These are phyloP conservation scores for Coemansia sp. DNA, from an alignment of 192 early-diverging fungal species.

Conservation along the genomic window DNA sequence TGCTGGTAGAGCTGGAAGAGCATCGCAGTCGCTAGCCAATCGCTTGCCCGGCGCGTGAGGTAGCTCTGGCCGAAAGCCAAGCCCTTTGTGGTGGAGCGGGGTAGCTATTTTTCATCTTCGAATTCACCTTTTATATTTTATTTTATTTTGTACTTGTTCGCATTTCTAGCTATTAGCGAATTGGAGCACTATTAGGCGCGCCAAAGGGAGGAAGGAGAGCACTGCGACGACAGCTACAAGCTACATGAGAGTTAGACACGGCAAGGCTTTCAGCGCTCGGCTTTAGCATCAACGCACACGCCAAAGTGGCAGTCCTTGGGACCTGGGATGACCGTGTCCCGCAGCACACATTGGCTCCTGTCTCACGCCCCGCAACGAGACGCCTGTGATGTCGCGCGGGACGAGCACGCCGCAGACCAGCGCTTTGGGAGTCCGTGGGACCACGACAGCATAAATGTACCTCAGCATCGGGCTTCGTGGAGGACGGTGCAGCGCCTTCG, in stretches of 20 bases:
- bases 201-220: neutral
- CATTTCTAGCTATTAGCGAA: neutral
- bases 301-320: neutral
- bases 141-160: neutral
- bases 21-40: too few species aligned
- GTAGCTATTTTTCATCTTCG: too few species aligned
- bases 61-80: too few species aligned
- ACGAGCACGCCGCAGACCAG: neutral
- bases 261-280: neutral
- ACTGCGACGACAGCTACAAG: neutral
- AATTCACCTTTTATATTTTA: neutral
- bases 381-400: neutral
- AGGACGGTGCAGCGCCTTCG: constrained; percentile 22
- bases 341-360: neutral
- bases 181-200: neutral
- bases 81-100: too few species aligned
- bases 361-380: neutral
- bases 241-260: neutral
- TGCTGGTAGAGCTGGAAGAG: too few species aligned
- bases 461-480: constrained; percentile 7
- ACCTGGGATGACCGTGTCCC: neutral
- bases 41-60: too few species aligned
- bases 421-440: neutral
- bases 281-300: neutral
- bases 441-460: neutral